These are phyloP conservation scores for Dactylella cylindrospora DNA, from an alignment of 2,329 filamentous ascomycete genomes.

Conservation along the genomic window DNA sequence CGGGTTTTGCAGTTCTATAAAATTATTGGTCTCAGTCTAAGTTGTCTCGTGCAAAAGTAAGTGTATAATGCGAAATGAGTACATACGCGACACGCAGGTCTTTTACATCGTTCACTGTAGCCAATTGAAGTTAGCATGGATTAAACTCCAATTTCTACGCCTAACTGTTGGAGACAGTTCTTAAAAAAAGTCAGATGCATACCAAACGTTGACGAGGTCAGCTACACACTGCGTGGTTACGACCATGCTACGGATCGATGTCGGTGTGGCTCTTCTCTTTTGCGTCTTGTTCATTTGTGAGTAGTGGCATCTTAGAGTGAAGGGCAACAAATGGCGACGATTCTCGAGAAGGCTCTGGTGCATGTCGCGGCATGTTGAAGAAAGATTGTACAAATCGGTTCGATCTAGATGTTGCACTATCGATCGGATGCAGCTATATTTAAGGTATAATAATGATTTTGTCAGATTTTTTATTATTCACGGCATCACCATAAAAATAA, in stretches of 20 bases:
- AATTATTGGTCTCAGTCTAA: background rate
- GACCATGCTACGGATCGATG: constrained; percentile 18
- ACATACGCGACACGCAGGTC: constrained; percentile 32
- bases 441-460: constrained; percentile 5
- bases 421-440: constrained; percentile 30
- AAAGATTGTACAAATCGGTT: constrained; percentile 40
- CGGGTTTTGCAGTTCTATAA: constrained; percentile 34
- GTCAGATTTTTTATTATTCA: no score
- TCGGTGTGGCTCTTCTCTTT: constrained; percentile 1
- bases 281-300: constrained; percentile 1
- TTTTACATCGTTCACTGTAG: constrained; percentile 31
- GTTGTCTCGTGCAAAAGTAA: no score
- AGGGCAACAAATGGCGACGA: constrained; percentile 25
- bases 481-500: no score
- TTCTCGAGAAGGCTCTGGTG: constrained; percentile 41
- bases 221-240: constrained; percentile 23
- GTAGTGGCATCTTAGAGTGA: constrained; percentile 34
- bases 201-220: constrained; percentile 37
- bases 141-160: no score
- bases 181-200: background rate
- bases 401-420: constrained; percentile 36
- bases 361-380: constrained; percentile 37
- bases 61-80: background rate
- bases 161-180: no score
- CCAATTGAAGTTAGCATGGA: background rate